Base-by-base conservation (phyloP, 495 filamentous ascomycete genomes). In the Podospora australis region DNA sequence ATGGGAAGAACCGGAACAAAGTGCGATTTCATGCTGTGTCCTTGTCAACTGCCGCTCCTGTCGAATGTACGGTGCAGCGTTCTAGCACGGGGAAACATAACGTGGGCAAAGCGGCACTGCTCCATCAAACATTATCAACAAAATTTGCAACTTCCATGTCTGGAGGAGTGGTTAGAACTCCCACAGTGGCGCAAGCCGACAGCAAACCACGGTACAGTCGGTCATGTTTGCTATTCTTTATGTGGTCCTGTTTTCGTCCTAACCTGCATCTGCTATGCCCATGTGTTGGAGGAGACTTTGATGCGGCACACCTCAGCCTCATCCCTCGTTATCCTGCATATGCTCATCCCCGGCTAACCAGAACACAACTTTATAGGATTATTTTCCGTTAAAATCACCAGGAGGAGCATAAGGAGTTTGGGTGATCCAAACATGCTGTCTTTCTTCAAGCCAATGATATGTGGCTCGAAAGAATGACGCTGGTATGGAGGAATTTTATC, bases 41-140 rank as follows among this genome's bases (percentile, higher is more conserved):
- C 39, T 53, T 17, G 19, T 39, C 50, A 43, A 53, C 44, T 53
- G 45, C 50, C 50, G 50, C 21, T 36, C 45, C n/a, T 24, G 44
- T 39, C n/a, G 22, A 23, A 38, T 29, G 44, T 22, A n/a, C 50
- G 21, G 26, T 24, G 35, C 39, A 30, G 39, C 24, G 28, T n/a
- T n/a, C n/a, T n/a, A n/a, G n/a, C n/a, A n/a, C n/a, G n/a, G n/a
- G n/a, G n/a, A n/a, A n/a, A 36, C 8, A 49, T 24, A 51, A 52
- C 44, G 49, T 52, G 49, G 43, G 23, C 14, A 44, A 43, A 25
- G 43, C 0, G 44, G 50, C 50, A 39, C 50, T 38, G 44, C 32
- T 30, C 4, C 17, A 21, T 19, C 20, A 24, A 23, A 47, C 40
- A 39, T 39, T 35, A 11, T 30, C n/a, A n/a, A n/a, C n/a, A n/a